phyloP scores from a whole-genome alignment of 192 early-diverging fungal species.

The Jimgerdemannia lactiflua region DNA sequence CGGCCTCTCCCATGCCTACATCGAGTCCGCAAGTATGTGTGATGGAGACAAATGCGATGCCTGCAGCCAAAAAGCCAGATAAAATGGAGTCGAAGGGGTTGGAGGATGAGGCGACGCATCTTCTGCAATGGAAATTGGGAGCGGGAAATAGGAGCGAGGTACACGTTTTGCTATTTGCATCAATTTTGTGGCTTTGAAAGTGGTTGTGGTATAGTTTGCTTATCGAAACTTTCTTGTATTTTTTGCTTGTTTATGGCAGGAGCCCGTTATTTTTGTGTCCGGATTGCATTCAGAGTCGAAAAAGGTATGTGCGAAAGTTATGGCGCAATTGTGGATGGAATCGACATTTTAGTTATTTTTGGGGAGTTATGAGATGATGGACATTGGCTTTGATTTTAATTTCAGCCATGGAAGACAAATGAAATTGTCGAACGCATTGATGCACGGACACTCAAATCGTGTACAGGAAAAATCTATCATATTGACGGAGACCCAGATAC shows the following conservation, averaged over 20 bases:
- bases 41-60: not conserved
- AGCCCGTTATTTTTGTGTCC: not conserved
- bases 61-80: not conserved
- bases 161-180: not conserved
- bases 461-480: not conserved
- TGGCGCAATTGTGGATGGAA: too few relatives aligned
- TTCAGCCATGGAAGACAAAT: not conserved
- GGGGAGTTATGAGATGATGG: too few relatives aligned
- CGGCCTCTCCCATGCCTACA: not conserved
- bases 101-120: not conserved
- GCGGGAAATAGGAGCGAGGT: not conserved
- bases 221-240: too few relatives aligned
- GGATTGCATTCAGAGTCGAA: not conserved
- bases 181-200: not conserved
- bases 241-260: not conserved
- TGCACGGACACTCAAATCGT: not conserved
- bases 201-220: too few relatives aligned
- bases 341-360: too few relatives aligned
- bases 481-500: not conserved
- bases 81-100: not conserved
- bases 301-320: not conserved
- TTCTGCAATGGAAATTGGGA: not conserved
- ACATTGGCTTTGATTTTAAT: not conserved
- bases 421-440: not conserved
- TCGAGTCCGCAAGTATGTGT: not conserved